Evolutionary conservation across 139 green algal species (phyloP), one percentile per base, ranked within the genome.

Genomic region (Chlorella sp.): DNA sequence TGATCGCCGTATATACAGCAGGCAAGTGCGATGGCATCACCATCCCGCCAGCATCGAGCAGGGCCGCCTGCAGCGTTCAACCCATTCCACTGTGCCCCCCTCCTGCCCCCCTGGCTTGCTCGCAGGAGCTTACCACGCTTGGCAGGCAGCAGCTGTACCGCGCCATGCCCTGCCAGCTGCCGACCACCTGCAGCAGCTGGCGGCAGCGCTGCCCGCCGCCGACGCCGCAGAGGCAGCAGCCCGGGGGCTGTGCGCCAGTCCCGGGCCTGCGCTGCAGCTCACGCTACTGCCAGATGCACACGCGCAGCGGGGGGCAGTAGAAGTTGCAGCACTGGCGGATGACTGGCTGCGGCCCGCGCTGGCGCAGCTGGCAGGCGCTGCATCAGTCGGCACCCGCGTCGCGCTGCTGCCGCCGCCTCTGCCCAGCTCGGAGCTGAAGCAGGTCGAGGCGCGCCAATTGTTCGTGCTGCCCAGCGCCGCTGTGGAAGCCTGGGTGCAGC

Each of bases 51-150:
- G 51, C 13, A n/a, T n/a, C n/a, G 51, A 60, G 22, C 51, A 16
- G 2, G 22, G 51, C 9, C 51, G 51, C 16, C n/a, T n/a, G n/a
- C n/a, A n/a, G 51, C 51, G 51, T 60, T 20, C 51, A 20, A 60
- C 51, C n/a, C 51, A 60, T 24, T 24, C 9, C 22, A 20, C 14
- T 24, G 13, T 2, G 2, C 16, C 51, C 34, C 34, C 14, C 22
- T n/a, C 36, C 69, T 34, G n/a, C 28, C n/a, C 43, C 28, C 16
- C 32, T 24, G 30, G 2, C 60, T n/a, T 38, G 1, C 38, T 83
- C 16, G 13, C 83, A 87, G 83, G 83, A 65, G 51, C 80, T 2
- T 76, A 38, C 11, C 83, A 84, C 1, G 83, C 64, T 26, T 80
- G 58, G 34, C 46, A 38, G 22, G 83, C 83, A 4, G 16, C 83